A percentile compares a stretch with the other conserved stretches of the same genome.
phyloP scores from a whole-genome alignment of 345 rosid genomes.

The Gossypium stocksii region DNA sequence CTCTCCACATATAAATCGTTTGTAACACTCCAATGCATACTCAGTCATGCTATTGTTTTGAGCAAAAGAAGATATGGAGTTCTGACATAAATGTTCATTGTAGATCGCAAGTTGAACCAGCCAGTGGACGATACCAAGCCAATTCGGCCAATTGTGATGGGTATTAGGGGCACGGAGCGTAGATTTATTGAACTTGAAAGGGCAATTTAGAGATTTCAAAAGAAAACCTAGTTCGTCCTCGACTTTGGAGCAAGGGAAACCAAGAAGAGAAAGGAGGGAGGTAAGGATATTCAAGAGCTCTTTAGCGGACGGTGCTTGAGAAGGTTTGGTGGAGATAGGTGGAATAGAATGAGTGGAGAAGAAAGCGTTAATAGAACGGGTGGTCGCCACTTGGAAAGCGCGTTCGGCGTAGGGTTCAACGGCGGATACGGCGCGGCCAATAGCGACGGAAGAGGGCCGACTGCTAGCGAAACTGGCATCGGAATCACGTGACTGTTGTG shows the following conservation, averaged over 20 bases:
- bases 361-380: conserved; percentile 58
- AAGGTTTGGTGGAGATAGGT: conserved; percentile 35
- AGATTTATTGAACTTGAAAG: conserved; percentile 69
- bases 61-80: conserved; percentile 25
- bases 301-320: conserved; percentile 54
- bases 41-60: conserved; percentile 40
- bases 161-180: conserved; percentile 77
- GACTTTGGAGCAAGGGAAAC: conserved; percentile 42
- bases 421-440: conserved; percentile 40
- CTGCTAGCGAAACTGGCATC: conserved; percentile 89
- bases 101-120: conserved; percentile 60
- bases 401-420: conserved; percentile 49
- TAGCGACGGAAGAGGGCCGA: conserved; percentile 70
- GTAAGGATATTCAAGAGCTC: conserved; percentile 58
- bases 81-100: conserved; percentile 29
- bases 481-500: conserved; percentile 61
- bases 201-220: conserved; percentile 54
- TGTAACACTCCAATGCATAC: conserved; percentile 47
- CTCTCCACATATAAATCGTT: conserved; percentile 49
- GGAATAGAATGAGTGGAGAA: conserved; percentile 53
- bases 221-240: conserved; percentile 67
- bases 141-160: conserved; percentile 87
- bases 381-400: conserved; percentile 46
- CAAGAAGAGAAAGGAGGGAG: conserved; percentile 51
- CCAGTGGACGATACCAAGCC: conserved; percentile 72